Base-by-base conservation (phyloP, 805 yeast genomes). In the Zygosaccharomyces rouxii region DNA sequence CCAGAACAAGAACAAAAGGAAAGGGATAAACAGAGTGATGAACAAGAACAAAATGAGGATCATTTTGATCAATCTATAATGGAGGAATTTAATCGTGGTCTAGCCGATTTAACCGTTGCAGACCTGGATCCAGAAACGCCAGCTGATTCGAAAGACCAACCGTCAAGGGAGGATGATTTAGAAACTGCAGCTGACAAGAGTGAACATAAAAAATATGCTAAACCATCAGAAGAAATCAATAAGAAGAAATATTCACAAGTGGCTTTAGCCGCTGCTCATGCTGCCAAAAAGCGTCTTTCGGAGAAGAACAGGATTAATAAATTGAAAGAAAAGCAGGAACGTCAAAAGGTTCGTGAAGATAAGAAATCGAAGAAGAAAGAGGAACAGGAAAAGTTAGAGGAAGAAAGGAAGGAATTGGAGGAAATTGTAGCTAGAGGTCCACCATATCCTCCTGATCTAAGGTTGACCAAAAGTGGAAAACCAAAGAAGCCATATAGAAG, bases 401-500 rank as follows among this genome's bases (percentile, higher is more conserved):
- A 29, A 19, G 68, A 64, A 35, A 51, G 58, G 43, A 62, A 56
- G 38, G 66, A 63, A 46, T 50, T 66, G 13, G 62, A 57, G 41
- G 61, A 54, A 14, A 60, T 64, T 23, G 68, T 63, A 10, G 60
- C 67, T 2, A 57, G 47, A 31, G 69, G 69, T 5, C 66, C 69
- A 14, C 70, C 69, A 16, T 64, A 66, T 51, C 69, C 70, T 18
- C 41, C 55, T 3, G 64, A 61, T 48, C 37, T 66, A 39, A 51
- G 68, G 23, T 37, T 64, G 26, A 64, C 67, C 1, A 62, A 64
- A 47, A 58, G 56, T 39, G 68, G 69, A 13, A 54, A 51, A 39
- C 68, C 69, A 14, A 66, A 64, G 47, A 63, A 59, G 40, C 69
- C 69, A 3, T 63, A 64, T 42, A 57, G 69, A 50, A 56, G 68